Conservation (phyloP, 2,329 filamentous ascomycete genomes). For the Eurotiales sp. region DNA sequence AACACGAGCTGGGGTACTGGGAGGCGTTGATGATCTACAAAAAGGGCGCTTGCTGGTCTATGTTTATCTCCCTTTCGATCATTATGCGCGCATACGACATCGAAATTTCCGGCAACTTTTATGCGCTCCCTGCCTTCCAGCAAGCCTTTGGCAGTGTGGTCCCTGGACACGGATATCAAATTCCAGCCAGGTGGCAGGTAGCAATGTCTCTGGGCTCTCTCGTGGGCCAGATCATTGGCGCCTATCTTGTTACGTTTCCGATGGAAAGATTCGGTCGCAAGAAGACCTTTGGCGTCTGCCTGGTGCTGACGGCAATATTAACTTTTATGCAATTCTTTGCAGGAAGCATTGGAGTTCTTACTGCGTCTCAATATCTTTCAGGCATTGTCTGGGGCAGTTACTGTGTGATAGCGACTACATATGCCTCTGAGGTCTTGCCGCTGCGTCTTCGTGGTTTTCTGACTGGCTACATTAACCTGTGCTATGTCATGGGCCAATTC, state of each 20-base stretch:
- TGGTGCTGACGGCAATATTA: conserved; percentile 37
- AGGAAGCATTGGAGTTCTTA: conserved; percentile 30
- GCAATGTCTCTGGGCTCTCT: conserved; percentile 52
- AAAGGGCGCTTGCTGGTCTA: conserved; percentile 29
- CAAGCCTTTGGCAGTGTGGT: conserved; percentile 27
- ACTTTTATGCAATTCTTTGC: conserved; percentile 49
- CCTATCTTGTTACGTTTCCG: conserved; percentile 62
- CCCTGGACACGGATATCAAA: conserved; percentile 31
- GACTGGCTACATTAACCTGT: conserved; percentile 49
- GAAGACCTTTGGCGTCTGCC: conserved; percentile 37
- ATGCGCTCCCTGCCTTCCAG: conserved; percentile 45
- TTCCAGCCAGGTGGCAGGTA: conserved; percentile 54
- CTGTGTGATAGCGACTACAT: conserved; percentile 51
- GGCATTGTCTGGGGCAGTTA: conserved; percentile 57
- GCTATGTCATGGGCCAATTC: conserved; percentile 38
- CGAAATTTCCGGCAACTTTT: conserved; percentile 48
- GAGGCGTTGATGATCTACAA: conserved; percentile 19
- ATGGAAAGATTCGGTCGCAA: conserved; percentile 51
- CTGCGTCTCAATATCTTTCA: conserved; percentile 60
- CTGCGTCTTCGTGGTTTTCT: conserved; percentile 48
- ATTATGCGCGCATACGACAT: conserved; percentile 54
- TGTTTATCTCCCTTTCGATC: conserved; percentile 42
- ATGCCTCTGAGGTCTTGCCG: conserved; percentile 42
- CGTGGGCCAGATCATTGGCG: conserved; percentile 63
- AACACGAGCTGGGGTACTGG: conserved; percentile 17